These are phyloP conservation scores for Hymenoscyphus fraxineus DNA, from an alignment of 2,329 filamentous ascomycete species.

Conservation along the genomic window DNA sequence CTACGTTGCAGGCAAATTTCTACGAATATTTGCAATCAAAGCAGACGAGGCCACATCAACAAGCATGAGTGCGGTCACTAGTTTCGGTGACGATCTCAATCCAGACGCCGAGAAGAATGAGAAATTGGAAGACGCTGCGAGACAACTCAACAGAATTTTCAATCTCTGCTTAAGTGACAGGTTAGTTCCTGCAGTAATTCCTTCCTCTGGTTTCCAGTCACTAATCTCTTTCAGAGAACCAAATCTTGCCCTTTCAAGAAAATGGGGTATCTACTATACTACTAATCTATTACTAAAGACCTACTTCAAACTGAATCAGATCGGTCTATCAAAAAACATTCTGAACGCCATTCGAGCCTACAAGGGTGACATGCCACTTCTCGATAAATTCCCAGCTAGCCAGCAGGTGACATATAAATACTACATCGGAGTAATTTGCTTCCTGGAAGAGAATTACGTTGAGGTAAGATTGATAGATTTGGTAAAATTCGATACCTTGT, in stretches of 20 bases:
- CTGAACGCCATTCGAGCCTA: conserved; percentile 78
- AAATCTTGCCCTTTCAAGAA: conserved; percentile 70
- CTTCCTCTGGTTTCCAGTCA: conserved; percentile 5
- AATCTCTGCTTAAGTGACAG: conserved; percentile 85
- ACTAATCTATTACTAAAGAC: conserved; percentile 97
- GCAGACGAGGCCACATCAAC: conserved; percentile 69
- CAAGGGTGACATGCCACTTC: conserved; percentile 71
- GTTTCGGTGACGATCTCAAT: conserved; percentile 78
- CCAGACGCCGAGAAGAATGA: conserved; percentile 73
- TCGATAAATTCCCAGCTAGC: conserved; percentile 78
- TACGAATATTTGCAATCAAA: conserved; percentile 84
- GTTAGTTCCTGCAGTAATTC: conserved; percentile 45
- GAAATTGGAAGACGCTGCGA: conserved; percentile 84
- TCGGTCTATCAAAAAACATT: conserved; percentile 85
- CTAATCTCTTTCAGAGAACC: conserved; percentile 45
- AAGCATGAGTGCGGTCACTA: conserved; percentile 41
- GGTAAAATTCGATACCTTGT: background rate
- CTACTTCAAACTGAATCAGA: conserved; percentile 92
- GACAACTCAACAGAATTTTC: conserved; percentile 89
- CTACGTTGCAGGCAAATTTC: conserved; percentile 80
- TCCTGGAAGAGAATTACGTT: conserved; percentile 88
- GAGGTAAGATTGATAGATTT: conserved; percentile 48
- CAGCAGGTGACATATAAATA: conserved; percentile 96
- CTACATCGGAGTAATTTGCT: conserved; percentile 89
- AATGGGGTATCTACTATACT: conserved; percentile 96